Percentiles rank a stretch among this genome's conserved stretches.
Conservation (phyloP, 768 basidiomycete species). For the Lanmaoa rubissima region DNA sequence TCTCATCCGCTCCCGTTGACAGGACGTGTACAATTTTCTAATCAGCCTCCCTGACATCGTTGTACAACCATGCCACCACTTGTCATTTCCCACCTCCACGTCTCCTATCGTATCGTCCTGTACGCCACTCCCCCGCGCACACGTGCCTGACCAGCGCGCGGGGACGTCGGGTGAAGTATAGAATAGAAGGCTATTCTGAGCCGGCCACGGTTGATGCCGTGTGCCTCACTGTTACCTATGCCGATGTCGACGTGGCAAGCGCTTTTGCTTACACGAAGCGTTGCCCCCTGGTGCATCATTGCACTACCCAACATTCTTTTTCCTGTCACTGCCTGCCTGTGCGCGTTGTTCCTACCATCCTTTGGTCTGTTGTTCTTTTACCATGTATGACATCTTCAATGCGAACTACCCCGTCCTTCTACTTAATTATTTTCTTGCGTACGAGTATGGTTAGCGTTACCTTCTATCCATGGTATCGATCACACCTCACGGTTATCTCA, state of each 20-base stretch:
- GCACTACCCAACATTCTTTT: not conserved
- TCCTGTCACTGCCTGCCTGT: not conserved
- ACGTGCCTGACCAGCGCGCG: not conserved
- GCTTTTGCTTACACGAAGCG: not conserved
- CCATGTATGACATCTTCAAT: constrained; percentile 16
- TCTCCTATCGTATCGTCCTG: constrained; percentile 7
- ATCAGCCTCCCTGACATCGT: constrained; percentile 9
- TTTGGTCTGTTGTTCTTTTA: constrained; percentile 9
- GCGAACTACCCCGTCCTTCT: constrained; percentile 5
- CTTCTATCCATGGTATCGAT: constrained; percentile 7
- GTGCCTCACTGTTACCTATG: constrained; percentile 4
- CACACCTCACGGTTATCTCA: not conserved
- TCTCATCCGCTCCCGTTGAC: constrained; percentile 1
- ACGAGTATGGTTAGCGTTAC: constrained; percentile 9
- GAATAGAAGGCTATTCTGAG: constrained; percentile 10
- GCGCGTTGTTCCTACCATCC: not conserved
- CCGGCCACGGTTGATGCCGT: not conserved
- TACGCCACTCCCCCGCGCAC: not conserved
- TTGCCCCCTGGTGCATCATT: not conserved
- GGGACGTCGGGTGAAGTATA: constrained; percentile 3
- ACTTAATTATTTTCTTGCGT: constrained; percentile 25
- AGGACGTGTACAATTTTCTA: constrained; percentile 5
- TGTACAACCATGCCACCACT: constrained; percentile 12
- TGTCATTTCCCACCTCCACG: not conserved
- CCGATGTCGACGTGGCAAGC: constrained; percentile 1